phyloP scores from a whole-genome alignment of 768 basidiomycete genomes.

The Phlegmacium glaucopus region DNA sequence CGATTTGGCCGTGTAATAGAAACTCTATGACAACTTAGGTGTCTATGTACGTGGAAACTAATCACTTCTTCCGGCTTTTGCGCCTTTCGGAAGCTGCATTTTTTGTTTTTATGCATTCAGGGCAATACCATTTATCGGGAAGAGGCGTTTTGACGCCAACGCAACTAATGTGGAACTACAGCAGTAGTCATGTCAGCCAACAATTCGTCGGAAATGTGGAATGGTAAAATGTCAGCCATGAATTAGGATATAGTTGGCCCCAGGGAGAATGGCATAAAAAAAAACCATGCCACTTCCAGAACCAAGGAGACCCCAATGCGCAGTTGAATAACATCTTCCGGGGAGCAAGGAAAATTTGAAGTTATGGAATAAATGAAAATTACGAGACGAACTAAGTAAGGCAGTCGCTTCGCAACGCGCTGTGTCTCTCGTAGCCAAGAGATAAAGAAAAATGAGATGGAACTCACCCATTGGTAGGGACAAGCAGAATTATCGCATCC shows the following conservation, averaged over 20 bases:
- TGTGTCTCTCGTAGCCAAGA: too few relatives aligned
- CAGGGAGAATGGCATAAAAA: not conserved
- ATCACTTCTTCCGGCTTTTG: slow-evolving; percentile 39
- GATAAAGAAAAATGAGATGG: not conserved
- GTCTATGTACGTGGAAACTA: too few relatives aligned
- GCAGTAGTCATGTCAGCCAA: not conserved
- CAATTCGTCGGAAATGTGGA: not conserved
- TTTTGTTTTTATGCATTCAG: slow-evolving; percentile 42
- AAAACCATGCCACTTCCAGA: too few relatives aligned
- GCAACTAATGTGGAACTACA: slow-evolving; percentile 59
- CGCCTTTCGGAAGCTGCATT: slow-evolving; percentile 26
- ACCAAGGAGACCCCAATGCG: too few relatives aligned
- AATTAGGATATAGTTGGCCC: not conserved
- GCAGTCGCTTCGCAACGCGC: not conserved
- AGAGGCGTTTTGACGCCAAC: slow-evolving; percentile 46
- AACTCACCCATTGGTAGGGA: slow-evolving; percentile 66
- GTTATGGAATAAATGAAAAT: too few relatives aligned
- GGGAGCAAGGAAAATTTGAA: too few relatives aligned
- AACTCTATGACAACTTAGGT: too few relatives aligned
- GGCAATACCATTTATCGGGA: slow-evolving; percentile 57
- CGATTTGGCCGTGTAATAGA: too few relatives aligned
- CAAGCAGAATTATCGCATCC: slow-evolving; percentile 69
- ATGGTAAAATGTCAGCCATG: not conserved
- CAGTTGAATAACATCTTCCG: too few relatives aligned
- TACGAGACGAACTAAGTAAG: not conserved